Percentiles rank a stretch among this genome's conserved stretches.
Conservation (phyloP, 2,329 filamentous ascomycete genomes). For the Calonectria naviculata region DNA sequence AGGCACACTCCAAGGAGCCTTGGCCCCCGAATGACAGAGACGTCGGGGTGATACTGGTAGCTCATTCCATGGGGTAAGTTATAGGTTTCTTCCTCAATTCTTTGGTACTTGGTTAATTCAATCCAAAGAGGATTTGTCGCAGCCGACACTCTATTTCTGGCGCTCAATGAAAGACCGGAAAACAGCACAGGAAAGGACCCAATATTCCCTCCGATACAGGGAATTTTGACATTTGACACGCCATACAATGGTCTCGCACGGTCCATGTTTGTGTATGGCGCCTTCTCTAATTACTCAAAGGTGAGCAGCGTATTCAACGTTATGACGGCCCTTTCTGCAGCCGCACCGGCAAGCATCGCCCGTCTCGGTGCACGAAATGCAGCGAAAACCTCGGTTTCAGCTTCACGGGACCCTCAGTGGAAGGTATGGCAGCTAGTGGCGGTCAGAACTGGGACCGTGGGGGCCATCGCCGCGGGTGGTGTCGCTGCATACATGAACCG, state of each 20-base stretch:
- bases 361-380: constrained; percentile 34
- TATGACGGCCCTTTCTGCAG: constrained; percentile 63
- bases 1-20: constrained; percentile 75
- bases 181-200: constrained; percentile 50
- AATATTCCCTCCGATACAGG: constrained; percentile 85
- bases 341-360: constrained; percentile 58
- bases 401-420: constrained; percentile 54
- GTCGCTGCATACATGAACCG: constrained; percentile 85
- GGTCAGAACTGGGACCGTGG: constrained; percentile 83
- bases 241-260: constrained; percentile 77
- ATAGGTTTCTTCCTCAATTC: rapidly evolving
- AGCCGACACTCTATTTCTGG: constrained; percentile 80
- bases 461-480: constrained; percentile 82
- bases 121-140: constrained; percentile 79
- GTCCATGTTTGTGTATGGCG: constrained; percentile 70
- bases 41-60: constrained; percentile 82
- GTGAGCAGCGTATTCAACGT: constrained; percentile 67
- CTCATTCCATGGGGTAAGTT: constrained; percentile 80
- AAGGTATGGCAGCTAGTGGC: constrained; percentile 73
- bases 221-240: constrained; percentile 85
- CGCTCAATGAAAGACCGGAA: constrained; percentile 71
- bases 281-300: constrained; percentile 69
- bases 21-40: constrained; percentile 85
- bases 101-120: constrained; percentile 9
- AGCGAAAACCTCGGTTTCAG: constrained; percentile 30